These are phyloP conservation scores for Pseudogymnoascus destructans DNA, from an alignment of 2,329 filamentous ascomycete genomes.

Conservation along the genomic window DNA sequence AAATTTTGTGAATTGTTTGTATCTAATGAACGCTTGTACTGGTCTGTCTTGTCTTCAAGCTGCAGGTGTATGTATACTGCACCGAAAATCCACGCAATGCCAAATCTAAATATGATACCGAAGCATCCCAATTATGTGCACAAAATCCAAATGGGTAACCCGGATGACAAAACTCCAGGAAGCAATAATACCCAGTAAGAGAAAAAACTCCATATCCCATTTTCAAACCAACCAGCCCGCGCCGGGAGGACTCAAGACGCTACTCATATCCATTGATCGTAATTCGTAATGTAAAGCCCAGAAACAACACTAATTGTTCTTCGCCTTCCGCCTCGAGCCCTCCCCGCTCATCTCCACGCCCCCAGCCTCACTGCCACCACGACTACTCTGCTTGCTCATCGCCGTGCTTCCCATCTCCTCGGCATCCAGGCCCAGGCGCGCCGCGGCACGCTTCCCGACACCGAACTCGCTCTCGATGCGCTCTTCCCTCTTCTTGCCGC, in stretches of 20 bases:
- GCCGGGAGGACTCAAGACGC: background rate
- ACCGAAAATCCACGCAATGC: conserved; percentile 2
- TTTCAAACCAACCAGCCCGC: background rate
- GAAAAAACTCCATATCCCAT: background rate
- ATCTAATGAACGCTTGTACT: background rate
- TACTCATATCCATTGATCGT: conserved; percentile 8
- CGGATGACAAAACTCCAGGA: background rate
- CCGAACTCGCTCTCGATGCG: conserved; percentile 2
- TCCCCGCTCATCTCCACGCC: conserved; percentile 9
- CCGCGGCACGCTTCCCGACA: background rate
- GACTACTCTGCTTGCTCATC: conserved; percentile 14
- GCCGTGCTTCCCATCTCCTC: conserved; percentile 9
- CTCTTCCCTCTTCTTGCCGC: conserved; percentile 9
- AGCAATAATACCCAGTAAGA: background rate
- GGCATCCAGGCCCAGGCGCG: conserved; percentile 11
- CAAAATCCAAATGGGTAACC: background rate
- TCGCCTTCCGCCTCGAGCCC: conserved; percentile 7
- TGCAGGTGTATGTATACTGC: conserved; percentile 6
- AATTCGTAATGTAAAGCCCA: conserved; percentile 4
- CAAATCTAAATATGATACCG: background rate
- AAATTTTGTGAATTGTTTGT: background rate
- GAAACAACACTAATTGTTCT: conserved; percentile 6
- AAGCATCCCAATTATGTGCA: background rate
- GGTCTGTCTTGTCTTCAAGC: background rate
- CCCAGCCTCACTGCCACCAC: conserved; percentile 13